Base-by-base conservation (phyloP, 2,329 filamentous ascomycete genomes). In the Sporothrix brunneoviolacea region DNA sequence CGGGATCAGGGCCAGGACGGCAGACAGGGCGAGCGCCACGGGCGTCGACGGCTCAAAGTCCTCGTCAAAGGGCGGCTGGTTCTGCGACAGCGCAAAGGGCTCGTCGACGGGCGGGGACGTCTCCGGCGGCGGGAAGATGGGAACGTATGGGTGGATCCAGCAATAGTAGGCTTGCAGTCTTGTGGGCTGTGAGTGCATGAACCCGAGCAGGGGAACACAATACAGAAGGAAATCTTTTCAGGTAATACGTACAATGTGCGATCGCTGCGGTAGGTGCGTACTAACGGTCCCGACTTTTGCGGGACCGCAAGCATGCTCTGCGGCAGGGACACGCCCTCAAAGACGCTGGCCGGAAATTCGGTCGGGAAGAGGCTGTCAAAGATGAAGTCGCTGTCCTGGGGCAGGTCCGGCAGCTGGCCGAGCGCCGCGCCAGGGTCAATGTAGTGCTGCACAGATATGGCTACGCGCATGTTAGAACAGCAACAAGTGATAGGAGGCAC, bases 131-230 rank as follows among this genome's bases (percentile, higher is more conserved):
- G 73, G 74, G 3, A 77, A 59, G 32, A 76, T 72, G 4, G 74
- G 73, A 16, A 76, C 70, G 52, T 68, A 76, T 1, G 71, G 68
- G 53, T 77, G 74, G 50, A 76, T 72, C 65, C 70, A 77, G 50
- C 72, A 66, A 54, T 77, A 77, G 58, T 77, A 77, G 4, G 72
- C 74, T 51, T 74, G 69, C 18, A 76, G 61, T 41, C 60, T 64
- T 16, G 6, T 10, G 35, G 39, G 13, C 12, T 6, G 30, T 33
- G 4, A 50, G 30, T 8, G 38, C 27, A 15, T 32, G 36, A 30
- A 28, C n/a, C 67, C n/a, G n/a, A n/a, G n/a, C n/a, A n/a, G n/a
- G n/a, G n/a, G n/a, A n/a, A n/a, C n/a, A n/a, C n/a, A n/a, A n/a
- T n/a, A n/a, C n/a, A n/a, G n/a, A n/a, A n/a, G n/a, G n/a, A n/a